These are phyloP conservation scores for Saussurea involucrata DNA, from an alignment of 129 eudicot species.

Conservation along the genomic window DNA sequence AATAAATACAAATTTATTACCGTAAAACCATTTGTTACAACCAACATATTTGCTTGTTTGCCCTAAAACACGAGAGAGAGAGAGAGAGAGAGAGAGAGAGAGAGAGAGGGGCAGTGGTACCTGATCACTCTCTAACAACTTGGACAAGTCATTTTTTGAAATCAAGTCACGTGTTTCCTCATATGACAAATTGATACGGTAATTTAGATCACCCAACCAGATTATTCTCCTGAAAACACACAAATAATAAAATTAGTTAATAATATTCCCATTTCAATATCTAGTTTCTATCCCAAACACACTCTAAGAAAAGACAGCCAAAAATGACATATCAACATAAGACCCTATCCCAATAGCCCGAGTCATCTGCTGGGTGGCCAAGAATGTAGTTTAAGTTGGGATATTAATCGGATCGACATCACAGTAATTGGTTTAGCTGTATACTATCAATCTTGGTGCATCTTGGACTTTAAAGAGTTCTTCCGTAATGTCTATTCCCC, in stretches of 20 bases:
- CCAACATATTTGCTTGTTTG: not conserved
- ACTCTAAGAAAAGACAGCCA: not conserved
- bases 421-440: not conserved
- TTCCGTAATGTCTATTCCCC: not conserved
- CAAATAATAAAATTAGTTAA: not conserved
- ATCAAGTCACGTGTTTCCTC: slow-evolving; percentile 65
- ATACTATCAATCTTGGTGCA: not conserved
- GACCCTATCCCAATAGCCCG: not conserved
- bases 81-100: not conserved
- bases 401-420: not conserved
- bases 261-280: not conserved
- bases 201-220: slow-evolving; percentile 94
- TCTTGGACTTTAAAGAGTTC: not conserved
- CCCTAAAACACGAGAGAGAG: not conserved
- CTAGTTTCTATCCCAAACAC: not conserved
- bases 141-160: slow-evolving; percentile 72
- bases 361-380: not conserved
- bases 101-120: slow-evolving; percentile 11
- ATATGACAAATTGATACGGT: slow-evolving; percentile 69
- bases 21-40: not conserved
- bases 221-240: slow-evolving; percentile 61
- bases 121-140: slow-evolving; percentile 74
- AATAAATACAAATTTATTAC: not conserved
- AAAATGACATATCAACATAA: not conserved
- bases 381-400: not conserved